phyloP scores from a whole-genome alignment of 1,284 basidiomycete genomes.

The Cutaneotrichosporon sp. region DNA sequence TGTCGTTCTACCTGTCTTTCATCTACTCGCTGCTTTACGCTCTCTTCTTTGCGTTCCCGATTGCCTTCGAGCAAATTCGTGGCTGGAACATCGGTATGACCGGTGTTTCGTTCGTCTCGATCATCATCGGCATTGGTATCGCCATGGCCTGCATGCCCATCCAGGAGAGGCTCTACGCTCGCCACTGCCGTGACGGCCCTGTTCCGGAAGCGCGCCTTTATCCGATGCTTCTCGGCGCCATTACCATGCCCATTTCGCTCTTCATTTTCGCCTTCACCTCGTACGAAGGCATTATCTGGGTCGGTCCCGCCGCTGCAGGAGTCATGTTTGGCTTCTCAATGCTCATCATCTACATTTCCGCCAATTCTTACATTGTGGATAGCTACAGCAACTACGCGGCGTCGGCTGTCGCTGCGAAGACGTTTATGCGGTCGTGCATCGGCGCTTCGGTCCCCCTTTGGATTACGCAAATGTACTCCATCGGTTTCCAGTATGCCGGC shows the following conservation, averaged over 20 bases:
- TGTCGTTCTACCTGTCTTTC: slow-evolving; percentile 51
- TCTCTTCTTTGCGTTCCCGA: slow-evolving; percentile 45
- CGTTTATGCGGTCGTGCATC: slow-evolving; percentile 49
- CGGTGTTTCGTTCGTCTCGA: slow-evolving; percentile 43
- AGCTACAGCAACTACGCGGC: slow-evolving; percentile 35
- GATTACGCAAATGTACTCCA: slow-evolving; percentile 22
- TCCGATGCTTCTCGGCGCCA: slow-evolving; percentile 36
- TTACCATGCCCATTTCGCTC: slow-evolving; percentile 45
- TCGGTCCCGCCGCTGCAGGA: slow-evolving; percentile 33
- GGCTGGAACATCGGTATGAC: slow-evolving; percentile 43
- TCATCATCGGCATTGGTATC: slow-evolving; percentile 37
- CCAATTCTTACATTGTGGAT: slow-evolving; percentile 44
- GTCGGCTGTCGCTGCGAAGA: slow-evolving; percentile 52
- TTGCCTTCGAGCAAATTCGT: slow-evolving; percentile 44
- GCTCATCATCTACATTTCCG: slow-evolving; percentile 43
- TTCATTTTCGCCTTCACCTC: slow-evolving; percentile 47
- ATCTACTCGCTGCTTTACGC: slow-evolving; percentile 48
- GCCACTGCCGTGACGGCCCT: slow-evolving; percentile 21
- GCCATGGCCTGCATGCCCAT: slow-evolving; percentile 34
- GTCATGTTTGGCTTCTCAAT: slow-evolving; percentile 37
- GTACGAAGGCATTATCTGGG: slow-evolving; percentile 33
- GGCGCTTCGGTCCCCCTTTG: slow-evolving; percentile 46
- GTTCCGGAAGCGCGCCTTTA: slow-evolving; percentile 35
- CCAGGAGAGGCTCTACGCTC: slow-evolving; percentile 39
- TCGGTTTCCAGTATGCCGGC: slow-evolving; percentile 36